Base-by-base conservation (phyloP, 371 early-diverging fungal species). In the Batkoa obscura region DNA sequence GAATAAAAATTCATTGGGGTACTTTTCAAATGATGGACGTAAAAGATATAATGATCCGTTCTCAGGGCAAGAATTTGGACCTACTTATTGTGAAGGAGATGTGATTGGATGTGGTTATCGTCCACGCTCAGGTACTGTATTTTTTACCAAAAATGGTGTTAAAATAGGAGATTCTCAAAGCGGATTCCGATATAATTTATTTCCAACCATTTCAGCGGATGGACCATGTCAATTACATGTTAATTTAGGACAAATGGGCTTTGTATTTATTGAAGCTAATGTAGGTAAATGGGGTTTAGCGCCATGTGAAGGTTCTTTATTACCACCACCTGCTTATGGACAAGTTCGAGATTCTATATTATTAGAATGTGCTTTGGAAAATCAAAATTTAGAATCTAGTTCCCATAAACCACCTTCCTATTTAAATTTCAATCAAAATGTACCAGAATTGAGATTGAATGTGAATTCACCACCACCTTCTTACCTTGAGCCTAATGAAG, bases 241-340 rank as follows among this genome's bases (percentile, higher is more conserved):
- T 35, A 80, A 80, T 55, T 57, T 80, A 33, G 80, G 80, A 6
- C 80, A 77, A 59, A 60, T 70, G 58, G 75, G 73, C 9, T 78
- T 78, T 60, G 76, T 72, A 9, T 73, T 84, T 68, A 77, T 85
- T 10, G 85, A 85, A 60, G 85, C 85, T 43, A 85, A 85, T 62
- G 84, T 85, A n/a, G 83, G 84, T 62, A 80, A 80, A 58, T 85
- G 85, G 85, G 85, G 85, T 0, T 64, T 85, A 15, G 85, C 83
- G 0, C 84, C 85, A 3, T 62, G 72, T 13, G 75, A 79, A 62
- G 85, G 84, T n/a, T 71, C 77, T 2, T 60, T 73, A 17, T 70
- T 66, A 37, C 80, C 75, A 12, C 74, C 76, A n/a, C 76, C 78
- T 31, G 78, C 78, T 36, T 78, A 78, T 60, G 78, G 78, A 1